phyloP scores from a whole-genome alignment of 257 asterid genomes.

The Solanum rostratum region DNA sequence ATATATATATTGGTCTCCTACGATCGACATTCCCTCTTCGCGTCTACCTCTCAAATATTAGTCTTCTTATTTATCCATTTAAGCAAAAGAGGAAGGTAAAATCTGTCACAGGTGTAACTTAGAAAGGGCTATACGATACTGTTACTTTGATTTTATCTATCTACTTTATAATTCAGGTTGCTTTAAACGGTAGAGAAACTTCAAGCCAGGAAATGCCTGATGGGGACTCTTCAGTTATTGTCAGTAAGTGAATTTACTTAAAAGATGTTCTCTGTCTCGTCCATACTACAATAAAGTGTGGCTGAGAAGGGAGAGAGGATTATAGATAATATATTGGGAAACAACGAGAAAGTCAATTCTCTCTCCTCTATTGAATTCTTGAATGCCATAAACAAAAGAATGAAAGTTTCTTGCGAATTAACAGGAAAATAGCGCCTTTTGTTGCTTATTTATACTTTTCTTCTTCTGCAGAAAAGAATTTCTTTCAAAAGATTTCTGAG shows the following conservation, averaged over 20 bases:
- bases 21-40: neutral
- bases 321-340: neutral
- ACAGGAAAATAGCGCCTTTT: neutral
- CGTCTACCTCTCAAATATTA: neutral
- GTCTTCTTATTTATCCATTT: neutral
- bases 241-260: constrained; percentile 40
- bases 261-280: neutral
- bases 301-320: constrained; percentile 1
- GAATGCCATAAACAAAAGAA: neutral
- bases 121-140: neutral
- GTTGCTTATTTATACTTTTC: constrained; percentile 1
- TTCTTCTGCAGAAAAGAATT: constrained; percentile 45
- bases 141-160: neutral
- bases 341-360: neutral
- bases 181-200: constrained; percentile 22
- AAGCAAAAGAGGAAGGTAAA: neutral
- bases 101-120: neutral
- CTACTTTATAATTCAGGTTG: constrained; percentile 29
- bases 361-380: neutral
- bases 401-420: neutral
- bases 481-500: constrained; percentile 44
- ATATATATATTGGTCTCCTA: neutral
- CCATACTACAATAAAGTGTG: neutral
- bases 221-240: constrained; percentile 22
- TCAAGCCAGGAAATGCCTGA: constrained; percentile 30